Base-by-base conservation (phyloP, 176 grass and related monocot species). In the Paspalum notatum region DNA sequence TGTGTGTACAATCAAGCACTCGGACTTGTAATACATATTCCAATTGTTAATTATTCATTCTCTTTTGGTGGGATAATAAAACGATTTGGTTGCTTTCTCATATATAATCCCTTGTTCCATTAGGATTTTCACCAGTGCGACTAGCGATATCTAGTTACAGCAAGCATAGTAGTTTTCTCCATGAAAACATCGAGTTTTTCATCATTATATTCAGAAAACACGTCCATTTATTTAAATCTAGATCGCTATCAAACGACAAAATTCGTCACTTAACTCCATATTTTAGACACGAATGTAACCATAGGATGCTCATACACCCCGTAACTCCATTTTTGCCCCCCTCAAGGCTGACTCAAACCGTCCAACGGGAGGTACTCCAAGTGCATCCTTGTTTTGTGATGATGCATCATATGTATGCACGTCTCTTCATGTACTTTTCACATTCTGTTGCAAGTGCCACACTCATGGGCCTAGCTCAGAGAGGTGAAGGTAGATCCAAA, bases 1-100 rank as follows among this genome's bases (percentile, higher is more conserved):
- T 65, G 37, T 71, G 21, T 85, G 75, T 63, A 54, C 63, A 62
- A 78, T 25, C 45, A 62, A 61, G 32, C 17, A 38, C 44, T 78
- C 42, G 62, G 20, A 78, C 8, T 3, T 65, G 69, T 74, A 64
- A 27, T 54, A 27, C 72, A 52, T 43, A 65, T 42, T 54, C 4
- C 21, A 74, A 74, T 44, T 52, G 7, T 85, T 46, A 25, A 22
- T 76, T 21, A 6, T 77, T 47, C 72, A 2, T 51, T 7, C n/a
- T 32, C 26, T 60, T 68, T 58, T 62, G 44, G 32, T 16, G 73
- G 2, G 37, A 62, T 4, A 85, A 85, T 71, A 71, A 85, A 53
- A n/a, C 12, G n/a, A 43, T 60, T 41, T 71, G 10, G 13, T 50
- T 63, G 27, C 18, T 49, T n/a, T 66, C 25, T 24, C 46, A 8